These are phyloP conservation scores for Trametes maxima DNA, from an alignment of 768 basidiomycete genomes.

Conservation along the genomic window DNA sequence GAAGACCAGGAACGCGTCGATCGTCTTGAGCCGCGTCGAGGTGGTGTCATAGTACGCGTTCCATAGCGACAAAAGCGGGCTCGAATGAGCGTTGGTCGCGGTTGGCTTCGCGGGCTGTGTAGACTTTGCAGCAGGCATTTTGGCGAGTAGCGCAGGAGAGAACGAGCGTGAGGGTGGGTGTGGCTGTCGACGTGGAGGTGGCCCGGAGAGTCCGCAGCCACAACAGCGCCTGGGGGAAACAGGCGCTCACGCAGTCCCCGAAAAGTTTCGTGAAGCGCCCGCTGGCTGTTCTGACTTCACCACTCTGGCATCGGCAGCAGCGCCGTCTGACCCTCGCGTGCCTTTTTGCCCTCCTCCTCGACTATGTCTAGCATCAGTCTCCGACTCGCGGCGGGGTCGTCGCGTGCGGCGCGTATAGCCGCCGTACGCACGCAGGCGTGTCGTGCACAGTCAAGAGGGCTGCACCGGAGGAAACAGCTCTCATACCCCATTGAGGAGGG, in stretches of 20 bases:
- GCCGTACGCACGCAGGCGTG: slow-evolving; percentile 17
- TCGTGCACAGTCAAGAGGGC: slow-evolving; percentile 32
- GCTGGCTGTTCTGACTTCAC: slow-evolving; percentile 8
- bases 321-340: slow-evolving; percentile 11
- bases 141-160: slow-evolving; percentile 4
- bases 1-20: slow-evolving; percentile 92
- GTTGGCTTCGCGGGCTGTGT: slow-evolving; percentile 28
- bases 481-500: slow-evolving; percentile 73
- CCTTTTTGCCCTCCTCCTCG: background rate
- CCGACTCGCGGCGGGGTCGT: slow-evolving; percentile 20
- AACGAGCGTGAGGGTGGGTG: slow-evolving; percentile 15
- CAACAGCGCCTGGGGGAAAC: slow-evolving; percentile 5
- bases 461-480: slow-evolving; percentile 57
- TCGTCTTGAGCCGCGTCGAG: slow-evolving; percentile 84
- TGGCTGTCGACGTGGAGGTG: slow-evolving; percentile 28
- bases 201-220: slow-evolving; percentile 15
- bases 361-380: slow-evolving; percentile 24
- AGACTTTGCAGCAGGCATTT: slow-evolving; percentile 43
- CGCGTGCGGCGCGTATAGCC: slow-evolving; percentile 20
- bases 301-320: background rate
- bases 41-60: slow-evolving; percentile 79
- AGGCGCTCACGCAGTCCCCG: slow-evolving; percentile 18
- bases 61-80: slow-evolving; percentile 61
- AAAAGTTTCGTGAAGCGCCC: slow-evolving; percentile 28
- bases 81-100: slow-evolving; percentile 20